These are phyloP conservation scores for Botrytis porri DNA, from an alignment of 2,329 filamentous ascomycete species.

Conservation along the genomic window DNA sequence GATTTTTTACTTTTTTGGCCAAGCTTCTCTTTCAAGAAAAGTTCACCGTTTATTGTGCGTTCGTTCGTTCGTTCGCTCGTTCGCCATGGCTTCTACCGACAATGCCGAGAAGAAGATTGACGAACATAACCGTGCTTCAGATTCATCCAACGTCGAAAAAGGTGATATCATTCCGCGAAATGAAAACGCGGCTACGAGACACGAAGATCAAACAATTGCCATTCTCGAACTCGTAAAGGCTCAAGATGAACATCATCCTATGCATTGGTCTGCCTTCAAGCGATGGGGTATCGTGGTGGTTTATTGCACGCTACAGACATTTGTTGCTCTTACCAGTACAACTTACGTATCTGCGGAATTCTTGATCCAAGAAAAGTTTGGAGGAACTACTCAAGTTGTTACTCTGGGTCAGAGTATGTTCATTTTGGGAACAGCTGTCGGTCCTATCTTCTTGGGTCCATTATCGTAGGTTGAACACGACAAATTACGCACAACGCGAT, in stretches of 20 bases:
- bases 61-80: not conserved
- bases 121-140: not conserved
- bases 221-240: slow-evolving; percentile 32
- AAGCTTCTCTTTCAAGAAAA: not conserved
- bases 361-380: slow-evolving; percentile 41
- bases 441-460: slow-evolving; percentile 43
- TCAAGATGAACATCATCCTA: slow-evolving; percentile 33
- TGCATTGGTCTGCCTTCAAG: slow-evolving; percentile 34
- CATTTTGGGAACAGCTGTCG: slow-evolving; percentile 44
- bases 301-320: slow-evolving; percentile 38
- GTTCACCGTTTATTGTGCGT: slow-evolving; percentile 5
- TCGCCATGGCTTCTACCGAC: slow-evolving; percentile 17
- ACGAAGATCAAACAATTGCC: slow-evolving; percentile 25
- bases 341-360: slow-evolving; percentile 43
- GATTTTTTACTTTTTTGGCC: not conserved
- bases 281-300: slow-evolving; percentile 29
- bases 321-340: slow-evolving; percentile 34
- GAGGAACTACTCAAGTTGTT: slow-evolving; percentile 40
- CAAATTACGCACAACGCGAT: slow-evolving; percentile 3
- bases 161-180: slow-evolving; percentile 12
- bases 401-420: slow-evolving; percentile 44
- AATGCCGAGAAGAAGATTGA: slow-evolving; percentile 17
- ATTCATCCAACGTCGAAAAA: slow-evolving; percentile 14
- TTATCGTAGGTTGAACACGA: slow-evolving; percentile 38
- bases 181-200: slow-evolving; percentile 14